Conservation (phyloP, 805 yeast genomes). For the Wickerhamiella sorbophila region DNA sequence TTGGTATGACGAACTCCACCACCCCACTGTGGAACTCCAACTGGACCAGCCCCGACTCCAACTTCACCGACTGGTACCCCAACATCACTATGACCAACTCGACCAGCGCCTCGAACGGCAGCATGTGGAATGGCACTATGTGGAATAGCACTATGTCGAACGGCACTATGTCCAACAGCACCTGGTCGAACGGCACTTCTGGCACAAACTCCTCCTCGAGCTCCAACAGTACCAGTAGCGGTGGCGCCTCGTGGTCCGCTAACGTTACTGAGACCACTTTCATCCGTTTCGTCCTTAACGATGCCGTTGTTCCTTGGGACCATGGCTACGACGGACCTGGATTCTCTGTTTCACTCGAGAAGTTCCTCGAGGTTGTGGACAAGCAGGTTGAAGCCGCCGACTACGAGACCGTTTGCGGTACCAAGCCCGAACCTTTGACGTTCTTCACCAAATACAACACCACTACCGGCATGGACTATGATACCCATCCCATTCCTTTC, state of each 20-base stretch:
- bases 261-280: slow-evolving; percentile 19
- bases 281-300: slow-evolving; percentile 38
- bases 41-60: slow-evolving; percentile 3
- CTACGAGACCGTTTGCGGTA: not conserved
- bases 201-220: not conserved
- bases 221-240: not conserved
- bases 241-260: slow-evolving; percentile 1
- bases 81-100: not conserved
- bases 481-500: not conserved
- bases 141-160: not conserved
- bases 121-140: not conserved
- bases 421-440: not conserved
- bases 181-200: not conserved
- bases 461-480: slow-evolving; percentile 1
- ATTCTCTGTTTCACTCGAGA: slow-evolving; percentile 31
- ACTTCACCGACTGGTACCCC: slow-evolving; percentile 1
- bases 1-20: slow-evolving; percentile 5
- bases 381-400: not conserved
- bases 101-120: not conserved
- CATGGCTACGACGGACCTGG: slow-evolving; percentile 42
- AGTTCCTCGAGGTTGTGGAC: slow-evolving; percentile 16
- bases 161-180: not conserved
- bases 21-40: slow-evolving; percentile 7
- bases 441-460: slow-evolving; percentile 3
- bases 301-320: slow-evolving; percentile 39